Base-by-base conservation (phyloP, 805 yeast genomes). In the Metschnikowia picachoensis region DNA sequence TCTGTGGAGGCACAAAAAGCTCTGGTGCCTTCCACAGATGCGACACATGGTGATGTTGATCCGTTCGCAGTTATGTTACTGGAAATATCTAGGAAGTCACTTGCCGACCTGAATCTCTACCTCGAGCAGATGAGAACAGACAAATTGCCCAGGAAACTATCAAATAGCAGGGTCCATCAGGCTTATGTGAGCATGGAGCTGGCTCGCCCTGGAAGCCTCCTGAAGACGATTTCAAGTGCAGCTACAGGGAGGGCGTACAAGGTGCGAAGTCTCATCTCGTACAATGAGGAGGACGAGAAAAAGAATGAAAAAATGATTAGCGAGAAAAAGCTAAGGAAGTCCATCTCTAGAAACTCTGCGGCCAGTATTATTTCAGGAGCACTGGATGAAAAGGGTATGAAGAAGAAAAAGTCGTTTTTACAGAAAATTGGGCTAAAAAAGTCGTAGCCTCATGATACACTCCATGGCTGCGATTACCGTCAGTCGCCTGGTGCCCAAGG, bases 201-300 rank as follows among this genome's bases (percentile, higher is more conserved):
- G 37, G 52, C 43, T 13, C 47, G 44, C 36, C 53, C 28, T 32
- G 53, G 35, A 8, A 29, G 37, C 12, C 39, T 46, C 11, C 44
- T 40, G 42, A 43, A 44, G 33, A 43, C 47, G 9, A 32, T 35
- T 17, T 52, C 57, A 8, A 48, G 39, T 16, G 50, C 55, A 2
- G 33, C 49, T 3, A 16, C 46, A 4, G 55, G 53, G 37, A 56
- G 50, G 33, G 67, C 68, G 14, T 70, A 71, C 58, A 70, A 68
- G 49, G 75, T 72, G n/a, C 68, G 68, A 47, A 64, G 71, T 25
- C 55, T 72, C 46, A 63, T 72, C 28, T 67, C 68, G 32, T 61
- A 65, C 49, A 58, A 59, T 36, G 70, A 65, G 30, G 68, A 60
- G 8, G 67, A 62, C 25, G 70, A 67, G 48, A 55, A 55, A 50